Conservation (phyloP, 2,329 filamentous ascomycete species). For the Sphaerulina musiva region DNA sequence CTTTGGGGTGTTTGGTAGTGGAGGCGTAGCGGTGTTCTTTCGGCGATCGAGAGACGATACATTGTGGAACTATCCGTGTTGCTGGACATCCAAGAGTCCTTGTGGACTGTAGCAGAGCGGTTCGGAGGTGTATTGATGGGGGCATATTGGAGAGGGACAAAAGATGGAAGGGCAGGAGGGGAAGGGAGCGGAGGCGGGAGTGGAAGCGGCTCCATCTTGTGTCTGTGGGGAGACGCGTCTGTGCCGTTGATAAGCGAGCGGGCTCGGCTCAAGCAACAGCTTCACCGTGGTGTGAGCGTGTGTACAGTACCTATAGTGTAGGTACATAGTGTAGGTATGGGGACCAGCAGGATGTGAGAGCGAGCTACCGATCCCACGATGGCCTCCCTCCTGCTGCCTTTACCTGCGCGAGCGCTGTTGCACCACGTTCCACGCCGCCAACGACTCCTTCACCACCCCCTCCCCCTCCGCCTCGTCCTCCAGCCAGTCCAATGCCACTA, state of each 20-base stretch:
- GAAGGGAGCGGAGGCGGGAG: conserved; percentile 1
- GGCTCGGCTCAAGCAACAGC: conserved; percentile 4
- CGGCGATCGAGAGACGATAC: conserved; percentile 14
- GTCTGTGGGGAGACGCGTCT: background rate
- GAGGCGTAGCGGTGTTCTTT: conserved; percentile 47
- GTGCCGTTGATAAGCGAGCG: background rate
- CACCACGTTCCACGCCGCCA: background rate
- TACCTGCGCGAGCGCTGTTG: conserved; percentile 1
- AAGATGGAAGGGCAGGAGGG: background rate
- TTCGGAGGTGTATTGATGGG: conserved; percentile 21
- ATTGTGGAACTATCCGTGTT: conserved; percentile 2
- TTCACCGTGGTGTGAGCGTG: background rate
- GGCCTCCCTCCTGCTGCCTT: conserved; percentile 8
- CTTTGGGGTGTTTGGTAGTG: conserved; percentile 57
- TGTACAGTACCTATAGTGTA: too few species aligned
- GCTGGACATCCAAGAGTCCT: background rate
- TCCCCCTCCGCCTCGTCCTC: conserved; percentile 13
- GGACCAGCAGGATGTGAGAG: conserved; percentile 1
- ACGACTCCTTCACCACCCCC: conserved; percentile 15
- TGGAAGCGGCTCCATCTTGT: background rate
- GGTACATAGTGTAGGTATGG: too few species aligned
- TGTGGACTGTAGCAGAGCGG: conserved; percentile 23
- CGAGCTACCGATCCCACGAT: conserved; percentile 3
- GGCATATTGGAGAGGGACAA: conserved; percentile 16
- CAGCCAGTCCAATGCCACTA: conserved; percentile 11